Base-by-base conservation (phyloP, 306 rosid genomes). In the Argentina anserina region DNA sequence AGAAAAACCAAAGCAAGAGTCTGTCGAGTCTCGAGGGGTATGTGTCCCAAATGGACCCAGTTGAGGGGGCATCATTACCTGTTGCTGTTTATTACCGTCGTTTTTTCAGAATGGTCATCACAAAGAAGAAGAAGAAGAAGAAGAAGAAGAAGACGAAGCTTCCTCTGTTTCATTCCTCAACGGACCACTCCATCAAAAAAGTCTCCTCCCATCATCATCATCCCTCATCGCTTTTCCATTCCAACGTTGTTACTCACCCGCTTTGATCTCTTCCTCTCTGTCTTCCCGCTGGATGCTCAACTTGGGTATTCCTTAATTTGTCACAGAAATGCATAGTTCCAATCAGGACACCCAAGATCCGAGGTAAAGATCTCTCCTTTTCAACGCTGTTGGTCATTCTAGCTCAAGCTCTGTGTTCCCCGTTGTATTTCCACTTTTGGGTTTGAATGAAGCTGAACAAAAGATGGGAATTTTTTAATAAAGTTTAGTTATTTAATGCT, bases 331-430 rank as follows among this genome's bases (percentile, higher is more conserved):
- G 92, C 80, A 75, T n/a, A 86, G 69, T 73, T 67, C 88, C 49
- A 79, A 70, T 82, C 85, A 74, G 81, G 90, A 87, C 77, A 79
- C 76, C 62, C 90, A 74, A 81, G 88, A 93, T 89, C 92, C 75
- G 84, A 83, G 87, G 97, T 90, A 33, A 33, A 33, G 4, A 33
- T 33, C 36, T 33, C 36, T 33, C 36, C 3, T 23, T 68, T 72
- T 70, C 1, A 26, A n/a, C 75, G 9, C 21, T 71, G 36, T n/a
- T n/a, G n/a, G n/a, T n/a, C n/a, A n/a, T n/a, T n/a, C 75, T 36
- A 46, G 46, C 66, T 56, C 33, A 26, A 45, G 43, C 55, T 65
- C 62, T 3, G 4, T 37, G 7, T 43, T 58, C 53, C 21, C 14
- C 0, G 11, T 42, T 31, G 37, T 21, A 18, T 26, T 53, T 42